A percentile compares a stretch with the other conserved stretches of the same genome.
These are phyloP conservation scores for Zopfochytrium polystomum DNA, from an alignment of 371 early-diverging fungal species.

Conservation along the genomic window DNA sequence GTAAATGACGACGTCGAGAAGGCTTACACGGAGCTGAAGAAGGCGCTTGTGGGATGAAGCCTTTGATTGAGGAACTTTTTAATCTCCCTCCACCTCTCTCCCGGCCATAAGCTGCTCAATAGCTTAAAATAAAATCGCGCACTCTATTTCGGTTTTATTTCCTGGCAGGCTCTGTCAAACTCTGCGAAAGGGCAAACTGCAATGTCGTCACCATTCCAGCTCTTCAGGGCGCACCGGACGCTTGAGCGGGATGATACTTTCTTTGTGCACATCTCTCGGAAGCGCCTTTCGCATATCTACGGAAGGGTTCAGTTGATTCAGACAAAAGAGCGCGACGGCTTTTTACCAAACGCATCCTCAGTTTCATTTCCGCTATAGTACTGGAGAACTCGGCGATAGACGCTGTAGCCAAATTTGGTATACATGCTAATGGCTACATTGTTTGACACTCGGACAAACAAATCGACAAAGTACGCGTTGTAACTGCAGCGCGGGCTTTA, in stretches of 20 bases:
- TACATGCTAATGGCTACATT: constrained; percentile 95
- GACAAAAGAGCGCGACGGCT: not conserved
- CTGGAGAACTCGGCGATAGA: constrained; percentile 84
- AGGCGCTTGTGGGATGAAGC: too few species aligned
- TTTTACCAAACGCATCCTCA: constrained; percentile 84
- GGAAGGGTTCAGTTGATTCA: not conserved
- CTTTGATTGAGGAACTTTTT: too few species aligned
- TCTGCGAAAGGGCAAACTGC: too few species aligned
- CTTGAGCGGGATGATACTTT: constrained; percentile 52
- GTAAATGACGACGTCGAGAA: constrained; percentile 82
- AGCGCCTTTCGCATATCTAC: constrained; percentile 88
- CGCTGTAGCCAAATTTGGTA: constrained; percentile 86
- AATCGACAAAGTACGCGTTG: constrained; percentile 93
- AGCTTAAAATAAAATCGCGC: too few species aligned
- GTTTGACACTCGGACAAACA: constrained; percentile 97
- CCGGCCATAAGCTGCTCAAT: too few species aligned
- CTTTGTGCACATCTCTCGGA: constrained; percentile 67
- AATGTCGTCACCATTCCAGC: constrained; percentile 49
- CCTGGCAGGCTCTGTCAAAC: too few species aligned
- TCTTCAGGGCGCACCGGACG: constrained; percentile 50
- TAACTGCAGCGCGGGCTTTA: too few species aligned
- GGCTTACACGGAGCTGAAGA: constrained; percentile 61
- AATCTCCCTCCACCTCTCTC: too few species aligned
- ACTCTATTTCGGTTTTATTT: too few species aligned
- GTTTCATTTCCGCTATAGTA: constrained; percentile 71